These are phyloP conservation scores for Calonectria ilicicola DNA, from an alignment of 2,329 filamentous ascomycete species.

Conservation along the genomic window DNA sequence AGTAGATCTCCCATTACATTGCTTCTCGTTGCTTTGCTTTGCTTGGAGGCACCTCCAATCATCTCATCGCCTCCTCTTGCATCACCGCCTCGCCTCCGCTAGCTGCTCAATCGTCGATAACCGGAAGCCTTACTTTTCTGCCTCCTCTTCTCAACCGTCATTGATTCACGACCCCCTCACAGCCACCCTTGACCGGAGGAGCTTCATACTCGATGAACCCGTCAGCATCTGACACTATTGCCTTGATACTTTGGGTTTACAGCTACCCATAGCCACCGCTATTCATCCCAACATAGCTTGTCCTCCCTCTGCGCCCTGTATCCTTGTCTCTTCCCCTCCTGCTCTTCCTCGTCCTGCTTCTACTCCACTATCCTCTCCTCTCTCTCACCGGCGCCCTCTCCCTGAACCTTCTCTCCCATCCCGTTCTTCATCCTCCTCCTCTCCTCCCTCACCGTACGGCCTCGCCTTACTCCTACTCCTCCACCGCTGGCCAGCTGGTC, in stretches of 20 bases:
- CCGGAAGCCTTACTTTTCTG: neutral
- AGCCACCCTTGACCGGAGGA: neutral
- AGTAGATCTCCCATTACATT: conserved; percentile 3
- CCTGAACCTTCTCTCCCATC: conserved; percentile 1
- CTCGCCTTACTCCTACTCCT: neutral
- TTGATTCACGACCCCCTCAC: neutral
- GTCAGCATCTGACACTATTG: conserved; percentile 17
- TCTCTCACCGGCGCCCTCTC: conserved; percentile 1
- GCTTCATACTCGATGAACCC: neutral
- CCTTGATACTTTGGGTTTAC: neutral
- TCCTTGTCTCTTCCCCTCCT: neutral
- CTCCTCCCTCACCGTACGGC: neutral
- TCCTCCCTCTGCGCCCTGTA: neutral
- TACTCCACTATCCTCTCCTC: neutral
- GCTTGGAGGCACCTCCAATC: conserved; percentile 1
- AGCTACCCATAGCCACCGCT: neutral
- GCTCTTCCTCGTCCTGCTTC: neutral
- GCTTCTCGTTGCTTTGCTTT: conserved; percentile 13
- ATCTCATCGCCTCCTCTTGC: neutral
- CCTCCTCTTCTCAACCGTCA: neutral
- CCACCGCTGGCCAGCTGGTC: neutral
- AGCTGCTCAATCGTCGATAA: neutral
- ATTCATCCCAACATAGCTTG: neutral
- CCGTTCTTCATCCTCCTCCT: neutral
- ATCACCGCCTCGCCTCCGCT: neutral